Evolutionary conservation across 169 alveolate species (phyloP).

Genomic region (Babesia ovis): DNA sequence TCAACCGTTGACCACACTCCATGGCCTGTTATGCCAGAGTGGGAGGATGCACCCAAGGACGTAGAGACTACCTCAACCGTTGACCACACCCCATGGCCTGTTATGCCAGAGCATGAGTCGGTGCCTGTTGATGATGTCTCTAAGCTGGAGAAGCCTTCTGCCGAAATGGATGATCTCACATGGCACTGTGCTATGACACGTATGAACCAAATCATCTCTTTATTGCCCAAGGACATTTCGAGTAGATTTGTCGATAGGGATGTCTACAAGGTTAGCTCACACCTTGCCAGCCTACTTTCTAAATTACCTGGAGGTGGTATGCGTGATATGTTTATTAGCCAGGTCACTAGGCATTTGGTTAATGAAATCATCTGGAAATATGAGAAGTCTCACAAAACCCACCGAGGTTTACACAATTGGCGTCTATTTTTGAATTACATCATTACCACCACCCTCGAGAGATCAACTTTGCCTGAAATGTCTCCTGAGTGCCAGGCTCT

Average conservation of each 20-base stretch:
- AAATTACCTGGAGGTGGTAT: neutral
- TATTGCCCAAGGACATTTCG: neutral
- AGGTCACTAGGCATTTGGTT: neutral
- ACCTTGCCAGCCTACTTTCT: neutral
- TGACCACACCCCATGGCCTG: no score
- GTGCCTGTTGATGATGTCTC: no score
- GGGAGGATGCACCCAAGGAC: no score
- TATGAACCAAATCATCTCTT: neutral
- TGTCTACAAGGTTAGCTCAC: neutral
- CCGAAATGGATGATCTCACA: no score
- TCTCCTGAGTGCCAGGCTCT: neutral
- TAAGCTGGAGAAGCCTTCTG: no score
- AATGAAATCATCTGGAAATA: neutral
- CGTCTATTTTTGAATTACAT: neutral
- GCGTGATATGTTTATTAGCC: neutral
- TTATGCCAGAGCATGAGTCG: no score
- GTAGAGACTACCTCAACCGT: no score
- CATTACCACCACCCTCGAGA: neutral
- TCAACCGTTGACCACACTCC: no score
- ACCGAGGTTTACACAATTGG: neutral
- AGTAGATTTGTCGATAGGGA: no score
- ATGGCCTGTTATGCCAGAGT: no score
- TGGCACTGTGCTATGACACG: neutral
- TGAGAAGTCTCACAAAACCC: neutral
- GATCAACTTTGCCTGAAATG: neutral